phyloP scores from a whole-genome alignment of 257 asterid genomes.

The Phtheirospermum japonicum region DNA sequence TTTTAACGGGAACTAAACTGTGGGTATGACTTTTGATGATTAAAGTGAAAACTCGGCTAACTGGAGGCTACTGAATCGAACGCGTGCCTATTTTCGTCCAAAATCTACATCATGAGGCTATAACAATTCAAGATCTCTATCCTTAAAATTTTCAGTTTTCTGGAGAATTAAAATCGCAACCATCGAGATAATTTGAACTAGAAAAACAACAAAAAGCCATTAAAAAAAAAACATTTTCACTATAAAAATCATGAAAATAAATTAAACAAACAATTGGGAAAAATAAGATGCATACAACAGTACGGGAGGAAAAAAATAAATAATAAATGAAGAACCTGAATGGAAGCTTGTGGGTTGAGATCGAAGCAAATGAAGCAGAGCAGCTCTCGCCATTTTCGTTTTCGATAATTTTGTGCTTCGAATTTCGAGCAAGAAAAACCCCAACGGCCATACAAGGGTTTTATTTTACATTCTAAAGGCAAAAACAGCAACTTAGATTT shows the following conservation, averaged over 20 bases:
- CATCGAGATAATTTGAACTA: background rate
- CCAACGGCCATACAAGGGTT: constrained; percentile 8
- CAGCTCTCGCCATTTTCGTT: constrained; percentile 59
- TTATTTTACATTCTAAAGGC: background rate
- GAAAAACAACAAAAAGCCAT: background rate
- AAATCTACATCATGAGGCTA: too few relatives aligned
- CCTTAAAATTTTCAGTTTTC: too few relatives aligned
- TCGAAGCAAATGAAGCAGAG: constrained; percentile 51
- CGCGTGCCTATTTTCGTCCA: too few relatives aligned
- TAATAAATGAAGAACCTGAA: constrained; percentile 47
- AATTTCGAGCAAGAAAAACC: constrained; percentile 26
- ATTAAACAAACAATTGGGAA: background rate
- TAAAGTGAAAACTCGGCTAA: too few relatives aligned
- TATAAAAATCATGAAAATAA: background rate
- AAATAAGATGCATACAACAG: background rate
- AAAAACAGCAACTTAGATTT: background rate
- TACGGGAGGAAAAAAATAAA: background rate
- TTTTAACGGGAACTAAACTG: too few relatives aligned
- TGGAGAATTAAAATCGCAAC: background rate
- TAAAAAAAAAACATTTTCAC: background rate
- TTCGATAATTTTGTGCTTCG: background rate
- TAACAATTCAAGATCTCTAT: too few relatives aligned
- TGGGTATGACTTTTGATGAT: too few relatives aligned
- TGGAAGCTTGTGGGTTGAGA: constrained; percentile 43
- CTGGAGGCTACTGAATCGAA: too few relatives aligned